Evolutionary conservation across 2,329 filamentous ascomycete genomes (phyloP).

Genomic region (Fusarium scirpi): DNA sequence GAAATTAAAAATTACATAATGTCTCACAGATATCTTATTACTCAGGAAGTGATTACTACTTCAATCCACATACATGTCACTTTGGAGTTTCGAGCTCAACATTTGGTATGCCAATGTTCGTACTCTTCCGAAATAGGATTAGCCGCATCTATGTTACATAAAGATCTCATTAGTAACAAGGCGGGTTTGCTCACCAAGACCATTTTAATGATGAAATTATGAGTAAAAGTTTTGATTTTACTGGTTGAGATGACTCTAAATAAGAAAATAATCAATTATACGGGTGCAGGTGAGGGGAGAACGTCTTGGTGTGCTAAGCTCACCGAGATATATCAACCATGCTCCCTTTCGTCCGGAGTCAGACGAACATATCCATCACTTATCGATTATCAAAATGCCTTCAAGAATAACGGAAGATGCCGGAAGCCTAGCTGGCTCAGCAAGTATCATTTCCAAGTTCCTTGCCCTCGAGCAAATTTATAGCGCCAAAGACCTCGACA

Average conservation of each 20-base stretch:
- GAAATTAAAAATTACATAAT: not conserved
- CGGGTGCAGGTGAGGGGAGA: not conserved
- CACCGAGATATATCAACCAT: conserved; percentile 8
- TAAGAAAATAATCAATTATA: too few relatives aligned
- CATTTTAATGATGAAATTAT: conserved; percentile 11
- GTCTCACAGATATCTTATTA: not conserved
- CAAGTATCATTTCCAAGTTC: conserved; percentile 2
- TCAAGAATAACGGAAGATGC: accelerated
- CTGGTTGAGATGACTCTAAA: too few relatives aligned
- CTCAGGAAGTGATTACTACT: not conserved
- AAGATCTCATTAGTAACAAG: conserved; percentile 22
- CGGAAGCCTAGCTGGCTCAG: not conserved
- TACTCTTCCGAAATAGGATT: conserved; percentile 1
- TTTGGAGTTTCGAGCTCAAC: too few relatives aligned
- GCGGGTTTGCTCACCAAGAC: not conserved
- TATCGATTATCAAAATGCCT: conserved; percentile 5
- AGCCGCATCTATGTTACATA: conserved; percentile 13
- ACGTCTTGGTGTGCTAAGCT: accelerated
- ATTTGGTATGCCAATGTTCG: not conserved
- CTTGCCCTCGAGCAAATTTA: conserved; percentile 20
- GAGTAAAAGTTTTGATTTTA: not conserved
- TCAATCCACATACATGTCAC: not conserved
- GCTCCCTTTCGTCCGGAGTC: not conserved
- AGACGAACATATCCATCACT: not conserved
- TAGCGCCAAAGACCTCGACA: conserved; percentile 8